Percentiles rank a stretch among this genome's conserved stretches.
Conservation (phyloP, 306 rosid species). For the Begonia fuchsioides region DNA sequence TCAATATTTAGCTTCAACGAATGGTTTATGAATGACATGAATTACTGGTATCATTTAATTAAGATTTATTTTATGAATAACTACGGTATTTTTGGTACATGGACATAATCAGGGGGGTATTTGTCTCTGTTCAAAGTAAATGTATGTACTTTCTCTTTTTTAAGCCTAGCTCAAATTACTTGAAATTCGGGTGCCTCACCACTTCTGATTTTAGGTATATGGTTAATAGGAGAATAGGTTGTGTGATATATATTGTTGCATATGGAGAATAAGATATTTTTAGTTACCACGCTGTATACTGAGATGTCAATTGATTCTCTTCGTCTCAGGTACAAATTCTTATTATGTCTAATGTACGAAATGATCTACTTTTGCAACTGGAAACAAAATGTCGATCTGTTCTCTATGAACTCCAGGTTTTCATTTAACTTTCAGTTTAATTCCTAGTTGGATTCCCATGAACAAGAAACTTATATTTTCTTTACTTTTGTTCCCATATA, state of each 20-base stretch:
- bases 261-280: neutral
- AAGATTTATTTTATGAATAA: too few relatives aligned
- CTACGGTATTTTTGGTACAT: too few relatives aligned
- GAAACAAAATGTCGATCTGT: slow-evolving; percentile 36
- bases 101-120: too few relatives aligned
- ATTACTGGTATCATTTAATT: too few relatives aligned
- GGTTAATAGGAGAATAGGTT: neutral
- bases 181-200: too few relatives aligned
- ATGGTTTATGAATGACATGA: too few relatives aligned
- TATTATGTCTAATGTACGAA: slow-evolving; percentile 29
- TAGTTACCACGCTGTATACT: neutral
- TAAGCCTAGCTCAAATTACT: neutral
- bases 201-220: neutral
- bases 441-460: too few relatives aligned
- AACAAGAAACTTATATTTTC: neutral
- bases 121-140: neutral
- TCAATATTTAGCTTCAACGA: too few relatives aligned
- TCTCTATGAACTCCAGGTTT: slow-evolving; percentile 67
- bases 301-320: neutral
- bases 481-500: neutral
- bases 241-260: too few relatives aligned
- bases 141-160: neutral
- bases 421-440: neutral
- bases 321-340: neutral
- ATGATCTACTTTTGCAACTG: slow-evolving; percentile 21